Evolutionary conservation across 2,329 filamentous ascomycete species (phyloP), one percentile per base, ranked within the genome.

Genomic region (Trichoderma arundinaceum): DNA sequence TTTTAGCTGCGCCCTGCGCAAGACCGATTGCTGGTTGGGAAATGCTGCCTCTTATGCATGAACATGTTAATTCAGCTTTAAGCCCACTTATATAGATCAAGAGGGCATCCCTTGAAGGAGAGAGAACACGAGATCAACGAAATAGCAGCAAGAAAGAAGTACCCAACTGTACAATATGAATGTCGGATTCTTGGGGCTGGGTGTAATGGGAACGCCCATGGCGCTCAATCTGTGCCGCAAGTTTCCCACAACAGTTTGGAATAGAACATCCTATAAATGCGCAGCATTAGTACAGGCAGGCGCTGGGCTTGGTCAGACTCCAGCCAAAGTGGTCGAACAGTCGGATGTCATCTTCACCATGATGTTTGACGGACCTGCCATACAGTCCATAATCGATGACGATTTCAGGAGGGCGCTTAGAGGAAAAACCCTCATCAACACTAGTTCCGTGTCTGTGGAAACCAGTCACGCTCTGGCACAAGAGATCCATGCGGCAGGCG

Each of bases 151-250:
- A 22, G 13, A 15, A 28, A 32, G 7, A 39, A 22, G 15, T 4
- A 7, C 12, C 4, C 10, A 3, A 43, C 15, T 4, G 8, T 19
- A 15, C 46, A 15, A 61, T 33, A 71, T 69, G 68, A 68, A 64
- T 38, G 62, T 77, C 22, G 74, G 75, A 5, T 77, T 77, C 60
- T 32, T 77, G 15, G 75, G 75, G 2, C 61, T 76, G 2, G 74
- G 75, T 19, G 68, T 70, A 15, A 77, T 77, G 75, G 73, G 74
- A 46, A 72, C 71, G 17, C 74, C 75, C 33, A 77, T 77, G 75
- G 75, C 75, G 41, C 65, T 75, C 43, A 74, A 76, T 41, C 69
- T 77, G 7, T 58, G 69, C n/a, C 69, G 70, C 5, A 64, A 69
- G 38, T 76, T 71, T 51, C 68, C 68, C 0, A 35, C 74, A 4